These are phyloP conservation scores for Fraxinus excelsior DNA, from an alignment of 257 asterid species.

Conservation along the genomic window DNA sequence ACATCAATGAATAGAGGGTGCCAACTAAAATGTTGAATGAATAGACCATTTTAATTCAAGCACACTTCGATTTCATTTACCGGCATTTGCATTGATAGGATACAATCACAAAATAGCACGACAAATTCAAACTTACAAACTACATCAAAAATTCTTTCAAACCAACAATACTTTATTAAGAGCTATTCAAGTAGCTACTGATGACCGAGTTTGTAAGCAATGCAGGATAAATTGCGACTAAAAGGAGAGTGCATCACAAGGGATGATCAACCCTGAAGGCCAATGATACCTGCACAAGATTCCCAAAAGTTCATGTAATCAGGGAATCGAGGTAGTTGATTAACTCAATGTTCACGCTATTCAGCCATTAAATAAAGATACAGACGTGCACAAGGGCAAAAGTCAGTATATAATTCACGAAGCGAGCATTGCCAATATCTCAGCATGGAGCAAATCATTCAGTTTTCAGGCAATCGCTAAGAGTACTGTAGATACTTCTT, in stretches of 20 bases:
- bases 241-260: not conserved
- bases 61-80: not conserved
- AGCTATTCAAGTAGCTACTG: constrained; percentile 16
- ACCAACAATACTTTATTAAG: constrained; percentile 31
- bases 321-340: not conserved
- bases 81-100: not conserved
- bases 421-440: not conserved
- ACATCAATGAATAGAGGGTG: not conserved
- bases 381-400: not conserved
- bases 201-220: constrained; percentile 20
- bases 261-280: constrained; percentile 76
- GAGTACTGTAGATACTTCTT: not conserved
- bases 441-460: not conserved
- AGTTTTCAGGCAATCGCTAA: not conserved
- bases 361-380: not conserved
- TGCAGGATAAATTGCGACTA: not conserved
- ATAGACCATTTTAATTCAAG: not conserved
- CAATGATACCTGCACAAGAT: constrained; percentile 79
- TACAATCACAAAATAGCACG: not conserved
- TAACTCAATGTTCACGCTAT: not conserved
- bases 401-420: not conserved
- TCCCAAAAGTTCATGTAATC: not conserved
- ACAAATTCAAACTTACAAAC: constrained; percentile 8
- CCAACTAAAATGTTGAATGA: not conserved
- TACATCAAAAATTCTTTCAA: constrained; percentile 18